These are phyloP conservation scores for Kurtzmaniella natalensis DNA, from an alignment of 1,139 yeast species.

Conservation along the genomic window DNA sequence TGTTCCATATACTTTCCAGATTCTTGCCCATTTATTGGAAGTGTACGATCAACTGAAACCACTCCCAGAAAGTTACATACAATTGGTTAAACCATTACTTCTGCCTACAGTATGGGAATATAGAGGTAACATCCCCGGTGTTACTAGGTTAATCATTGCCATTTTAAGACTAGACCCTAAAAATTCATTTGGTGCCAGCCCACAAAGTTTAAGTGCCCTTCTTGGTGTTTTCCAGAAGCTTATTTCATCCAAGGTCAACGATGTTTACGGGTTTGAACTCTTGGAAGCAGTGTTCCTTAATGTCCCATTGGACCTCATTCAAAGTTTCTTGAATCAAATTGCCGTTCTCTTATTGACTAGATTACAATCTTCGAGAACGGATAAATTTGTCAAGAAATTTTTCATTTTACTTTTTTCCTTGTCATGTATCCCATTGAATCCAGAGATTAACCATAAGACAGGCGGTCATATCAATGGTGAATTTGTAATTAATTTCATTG, in stretches of 20 bases:
- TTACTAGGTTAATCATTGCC: conserved; percentile 72
- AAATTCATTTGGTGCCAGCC: conserved; percentile 36
- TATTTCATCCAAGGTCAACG: conserved; percentile 79
- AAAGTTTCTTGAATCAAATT: conserved; percentile 63
- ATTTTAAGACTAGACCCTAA: conserved; percentile 60
- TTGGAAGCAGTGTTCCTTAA: conserved; percentile 63
- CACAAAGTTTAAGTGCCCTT: conserved; percentile 62
- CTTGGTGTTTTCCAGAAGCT: conserved; percentile 96
- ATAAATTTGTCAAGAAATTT: conserved; percentile 70
- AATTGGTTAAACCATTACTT: conserved; percentile 73
- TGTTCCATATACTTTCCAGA: conserved; percentile 87
- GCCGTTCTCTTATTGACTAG: conserved; percentile 76
- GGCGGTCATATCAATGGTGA: conserved; percentile 34
- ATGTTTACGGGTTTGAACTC: conserved; percentile 77
- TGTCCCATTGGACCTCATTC: conserved; percentile 48
- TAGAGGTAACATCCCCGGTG: conserved; percentile 90
- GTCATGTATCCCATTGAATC: conserved; percentile 33
- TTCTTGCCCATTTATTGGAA: conserved; percentile 75
- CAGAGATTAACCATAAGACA: conserved; percentile 14
- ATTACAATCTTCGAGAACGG: conserved; percentile 77
- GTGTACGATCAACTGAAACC: conserved; percentile 44
- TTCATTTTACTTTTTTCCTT: conserved; percentile 60
- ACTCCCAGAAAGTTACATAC: conserved; percentile 62
- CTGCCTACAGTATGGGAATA: conserved; percentile 92
- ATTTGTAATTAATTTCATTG: conserved; percentile 54